phyloP scores from a whole-genome alignment of 257 asterid genomes.

The Salvia hispanica region DNA sequence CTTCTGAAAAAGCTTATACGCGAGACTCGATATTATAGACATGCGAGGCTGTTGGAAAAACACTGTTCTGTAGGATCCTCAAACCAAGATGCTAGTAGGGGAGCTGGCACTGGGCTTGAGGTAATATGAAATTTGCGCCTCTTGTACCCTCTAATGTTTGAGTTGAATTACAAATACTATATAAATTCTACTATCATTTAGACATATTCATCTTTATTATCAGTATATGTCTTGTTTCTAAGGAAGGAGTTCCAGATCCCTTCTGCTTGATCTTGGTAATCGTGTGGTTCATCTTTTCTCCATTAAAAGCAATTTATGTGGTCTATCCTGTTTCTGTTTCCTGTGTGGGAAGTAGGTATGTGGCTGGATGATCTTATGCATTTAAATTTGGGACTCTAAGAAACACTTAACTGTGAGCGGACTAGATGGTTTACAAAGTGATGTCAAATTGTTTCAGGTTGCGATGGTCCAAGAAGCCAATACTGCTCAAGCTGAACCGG shows the following conservation, averaged over 20 bases:
- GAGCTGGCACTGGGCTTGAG: conserved; percentile 39
- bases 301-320: background rate
- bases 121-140: background rate
- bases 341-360: background rate
- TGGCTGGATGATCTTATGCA: conserved; percentile 9
- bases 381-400: conserved; percentile 31
- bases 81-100: conserved; percentile 34
- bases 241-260: conserved; percentile 11
- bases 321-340: background rate
- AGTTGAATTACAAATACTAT: conserved; percentile 14
- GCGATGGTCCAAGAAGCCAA: conserved; percentile 35
- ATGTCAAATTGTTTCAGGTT: conserved; percentile 28
- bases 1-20: conserved; percentile 67
- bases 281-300: conserved; percentile 11
- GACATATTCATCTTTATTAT: conserved; percentile 12
- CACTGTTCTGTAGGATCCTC: conserved; percentile 61
- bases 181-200: background rate
- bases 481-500: conserved; percentile 41
- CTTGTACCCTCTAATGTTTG: conserved; percentile 11
- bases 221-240: background rate
- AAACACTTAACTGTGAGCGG: conserved; percentile 22
- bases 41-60: conserved; percentile 67
- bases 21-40: conserved; percentile 53
- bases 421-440: conserved; percentile 27
- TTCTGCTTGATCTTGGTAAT: conserved; percentile 10